These are phyloP conservation scores for Alloteropsis angusta DNA, from an alignment of 202 grass and related monocot genomes.

Conservation along the genomic window DNA sequence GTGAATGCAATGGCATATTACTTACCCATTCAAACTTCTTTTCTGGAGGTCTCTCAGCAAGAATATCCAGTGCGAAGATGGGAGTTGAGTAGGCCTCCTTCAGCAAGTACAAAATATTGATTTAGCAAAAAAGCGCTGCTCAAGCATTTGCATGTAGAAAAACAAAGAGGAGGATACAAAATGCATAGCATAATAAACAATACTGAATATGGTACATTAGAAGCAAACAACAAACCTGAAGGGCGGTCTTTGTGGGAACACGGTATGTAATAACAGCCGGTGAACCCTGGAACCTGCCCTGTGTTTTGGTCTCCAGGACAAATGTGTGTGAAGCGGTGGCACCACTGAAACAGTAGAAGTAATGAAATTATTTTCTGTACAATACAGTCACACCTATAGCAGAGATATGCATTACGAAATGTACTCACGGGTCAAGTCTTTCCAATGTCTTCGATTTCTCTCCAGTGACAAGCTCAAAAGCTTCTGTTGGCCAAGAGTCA, in stretches of 20 bases:
- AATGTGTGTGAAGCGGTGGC: conserved; percentile 66
- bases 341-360: conserved; percentile 40
- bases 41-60: conserved; percentile 68
- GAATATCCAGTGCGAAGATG: conserved; percentile 69
- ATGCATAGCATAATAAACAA: background rate
- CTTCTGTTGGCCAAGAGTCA: conserved; percentile 76
- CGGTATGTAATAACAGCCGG: conserved; percentile 77
- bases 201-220: background rate
- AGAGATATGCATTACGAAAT: background rate
- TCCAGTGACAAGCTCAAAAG: conserved; percentile 72
- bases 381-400: background rate
- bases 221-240: conserved; percentile 50
- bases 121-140: background rate
- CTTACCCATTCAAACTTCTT: conserved; percentile 98
- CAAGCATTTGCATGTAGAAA: background rate
- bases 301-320: conserved; percentile 72
- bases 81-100: conserved; percentile 89
- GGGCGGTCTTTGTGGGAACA: conserved; percentile 76
- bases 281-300: conserved; percentile 70
- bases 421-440: conserved; percentile 85
- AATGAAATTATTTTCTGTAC: conserved; percentile 17
- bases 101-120: conserved; percentile 20
- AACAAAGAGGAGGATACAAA: background rate
- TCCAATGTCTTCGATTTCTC: conserved; percentile 72
- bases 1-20: background rate